phyloP scores from a whole-genome alignment of 139 green algal species.

The Desmodesmus armatus region DNA sequence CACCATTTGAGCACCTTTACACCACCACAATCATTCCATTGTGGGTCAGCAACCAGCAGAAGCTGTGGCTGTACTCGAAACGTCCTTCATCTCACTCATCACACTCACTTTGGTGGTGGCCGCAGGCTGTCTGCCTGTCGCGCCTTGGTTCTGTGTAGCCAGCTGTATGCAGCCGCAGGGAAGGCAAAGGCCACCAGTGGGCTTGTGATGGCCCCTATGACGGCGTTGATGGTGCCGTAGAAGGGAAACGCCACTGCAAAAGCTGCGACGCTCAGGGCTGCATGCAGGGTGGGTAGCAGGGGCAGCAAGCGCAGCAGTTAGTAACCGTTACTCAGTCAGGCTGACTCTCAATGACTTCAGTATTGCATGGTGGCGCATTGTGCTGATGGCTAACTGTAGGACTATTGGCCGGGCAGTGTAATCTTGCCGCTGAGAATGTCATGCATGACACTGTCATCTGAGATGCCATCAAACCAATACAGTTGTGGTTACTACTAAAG shows the following conservation, averaged over 20 bases:
- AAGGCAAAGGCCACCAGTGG: slow-evolving; percentile 42
- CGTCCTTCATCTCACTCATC: not conserved
- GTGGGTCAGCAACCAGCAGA: not conserved
- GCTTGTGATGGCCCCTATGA: slow-evolving; percentile 38
- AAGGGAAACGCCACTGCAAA: slow-evolving; percentile 42
- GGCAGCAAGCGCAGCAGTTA: slow-evolving; percentile 11
- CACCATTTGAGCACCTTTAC: no score
- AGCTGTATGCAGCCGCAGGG: slow-evolving; percentile 41
- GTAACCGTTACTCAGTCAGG: no score
- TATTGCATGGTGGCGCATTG: no score
- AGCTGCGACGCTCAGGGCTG: not conserved
- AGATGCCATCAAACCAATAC: no score
- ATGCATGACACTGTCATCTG: no score
- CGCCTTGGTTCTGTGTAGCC: slow-evolving; percentile 13
- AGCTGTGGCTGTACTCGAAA: not conserved
- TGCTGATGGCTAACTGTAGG: no score
- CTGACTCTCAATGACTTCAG: no score
- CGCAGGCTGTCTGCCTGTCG: not conserved
- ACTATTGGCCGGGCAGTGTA: no score
- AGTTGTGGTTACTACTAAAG: no score
- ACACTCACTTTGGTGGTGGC: slow-evolving; percentile 30
- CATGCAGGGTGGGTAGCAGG: not conserved
- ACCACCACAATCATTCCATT: not conserved
- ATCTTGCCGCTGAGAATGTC: no score
- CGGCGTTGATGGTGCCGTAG: slow-evolving; percentile 43